Base-by-base conservation (phyloP, 2,329 filamentous ascomycete species). In the Colletotrichum sublineola region DNA sequence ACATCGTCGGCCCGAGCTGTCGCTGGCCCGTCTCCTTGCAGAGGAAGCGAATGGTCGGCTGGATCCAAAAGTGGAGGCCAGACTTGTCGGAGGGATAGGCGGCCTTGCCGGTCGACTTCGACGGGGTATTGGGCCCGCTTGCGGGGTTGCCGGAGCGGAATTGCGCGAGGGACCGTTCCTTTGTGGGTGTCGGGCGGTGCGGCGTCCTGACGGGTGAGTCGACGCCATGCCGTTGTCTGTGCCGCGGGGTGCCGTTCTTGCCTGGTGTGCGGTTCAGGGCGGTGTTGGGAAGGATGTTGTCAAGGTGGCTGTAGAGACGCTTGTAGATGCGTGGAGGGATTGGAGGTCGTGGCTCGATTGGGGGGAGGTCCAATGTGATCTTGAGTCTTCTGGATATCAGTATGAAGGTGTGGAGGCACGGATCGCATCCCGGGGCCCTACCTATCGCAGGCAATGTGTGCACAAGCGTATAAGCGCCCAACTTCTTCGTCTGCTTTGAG, bases 361-460 rank as follows among this genome's bases (percentile, higher is more conserved):
- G 88, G 0, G 95, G 95, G 9, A 97, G 89, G 78, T 95, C 90
- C 56, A 97, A 88, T 0, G 86, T 81, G 67, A 91, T 92, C 78
- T 95, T 95, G 50, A 97, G 86, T 65, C 94, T 94, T 70, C 6
- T n/a, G 9, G 67, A 12, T 0, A 3, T 11, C 31, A 46, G 64
- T 5, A 67, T 2, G 14, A 5, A 5, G 14, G 5, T 33, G 8
- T 1, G 20, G 14, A 12, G 20, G 33, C 11, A 38, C 4, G 36
- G 24, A 8, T 46, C 14, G 24, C 8, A 33, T 38, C 29, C 7
- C 12, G 52, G 14, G 36, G 18, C 61, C 76, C 56, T 83, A 94
- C 93, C 94, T 90, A 77, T 96, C 94, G 79, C 95, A 98, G 29
- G 96, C 96, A 73, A 99, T 89, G 81, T 97, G 92, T 18, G 94